phyloP scores from a whole-genome alignment of 164 flowering plant species.

The Dillenia suffruticosa region DNA sequence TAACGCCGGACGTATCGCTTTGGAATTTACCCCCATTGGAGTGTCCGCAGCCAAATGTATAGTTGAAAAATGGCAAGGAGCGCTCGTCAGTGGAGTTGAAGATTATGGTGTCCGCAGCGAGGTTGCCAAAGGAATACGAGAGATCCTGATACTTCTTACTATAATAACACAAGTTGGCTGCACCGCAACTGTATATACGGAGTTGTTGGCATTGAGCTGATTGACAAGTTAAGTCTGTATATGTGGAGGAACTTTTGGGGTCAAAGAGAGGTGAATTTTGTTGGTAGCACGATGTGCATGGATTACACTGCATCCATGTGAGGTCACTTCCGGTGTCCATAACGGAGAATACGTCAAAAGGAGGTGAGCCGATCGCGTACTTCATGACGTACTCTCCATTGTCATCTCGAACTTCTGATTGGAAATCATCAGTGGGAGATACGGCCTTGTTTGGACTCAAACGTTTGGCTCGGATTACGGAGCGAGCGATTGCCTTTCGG shows the following conservation, averaged over 20 bases:
- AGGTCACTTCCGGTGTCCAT: constrained; percentile 65
- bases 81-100: constrained; percentile 2
- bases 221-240: constrained; percentile 3
- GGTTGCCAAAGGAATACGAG: background rate
- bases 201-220: constrained; percentile 27
- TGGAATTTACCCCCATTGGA: constrained; percentile 13
- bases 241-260: constrained; percentile 39
- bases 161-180: background rate
- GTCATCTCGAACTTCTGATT: no score
- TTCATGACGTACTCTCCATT: constrained; percentile 25
- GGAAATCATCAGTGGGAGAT: no score
- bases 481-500: constrained; percentile 21
- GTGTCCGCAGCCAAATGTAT: constrained; percentile 21
- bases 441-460: background rate
- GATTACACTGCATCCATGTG: constrained; percentile 67
- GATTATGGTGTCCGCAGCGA: constrained; percentile 16
- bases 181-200: background rate
- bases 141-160: background rate
- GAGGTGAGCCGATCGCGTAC: background rate
- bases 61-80: constrained; percentile 1
- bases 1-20: constrained; percentile 10
- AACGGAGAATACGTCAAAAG: constrained; percentile 12
- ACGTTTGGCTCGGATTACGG: constrained; percentile 17
- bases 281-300: constrained; percentile 40
- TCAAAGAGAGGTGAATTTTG: constrained; percentile 50